Evolutionary conservation across 345 rosid species (phyloP).

Genomic region (Bruguiera sexangula): DNA sequence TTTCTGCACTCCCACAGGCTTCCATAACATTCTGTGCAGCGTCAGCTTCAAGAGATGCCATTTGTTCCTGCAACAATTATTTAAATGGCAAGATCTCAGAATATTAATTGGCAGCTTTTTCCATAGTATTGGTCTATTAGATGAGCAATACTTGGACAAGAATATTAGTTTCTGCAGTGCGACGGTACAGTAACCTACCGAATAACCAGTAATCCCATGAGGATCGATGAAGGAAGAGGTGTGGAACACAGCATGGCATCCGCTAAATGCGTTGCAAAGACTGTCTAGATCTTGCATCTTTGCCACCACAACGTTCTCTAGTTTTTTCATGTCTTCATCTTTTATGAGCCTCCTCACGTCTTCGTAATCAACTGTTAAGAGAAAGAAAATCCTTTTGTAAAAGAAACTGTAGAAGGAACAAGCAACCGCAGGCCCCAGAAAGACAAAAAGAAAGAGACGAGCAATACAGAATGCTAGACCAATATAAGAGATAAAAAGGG

Average conservation of each 20-base stretch:
- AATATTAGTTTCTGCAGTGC: neutral
- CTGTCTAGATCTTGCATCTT: slow-evolving; percentile 27
- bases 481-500: too few relatives aligned
- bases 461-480: too few relatives aligned
- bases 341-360: slow-evolving; percentile 19
- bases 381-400: neutral
- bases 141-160: too few relatives aligned
- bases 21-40: slow-evolving; percentile 36
- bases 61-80: slow-evolving; percentile 26
- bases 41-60: slow-evolving; percentile 36
- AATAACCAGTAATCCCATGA: slow-evolving; percentile 39
- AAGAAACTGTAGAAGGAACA: neutral
- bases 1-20: slow-evolving; percentile 38
- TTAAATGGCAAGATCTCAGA: neutral
- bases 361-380: slow-evolving; percentile 26
- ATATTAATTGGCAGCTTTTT: too few relatives aligned
- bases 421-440: too few relatives aligned
- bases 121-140: too few relatives aligned
- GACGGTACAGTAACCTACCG: slow-evolving; percentile 17
- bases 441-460: too few relatives aligned
- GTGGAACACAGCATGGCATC: slow-evolving; percentile 44
- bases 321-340: slow-evolving; percentile 24
- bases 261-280: slow-evolving; percentile 38
- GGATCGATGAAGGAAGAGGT: slow-evolving; percentile 46
- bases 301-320: slow-evolving; percentile 34